phyloP scores from a whole-genome alignment of 345 rosid species.

The Eucalyptus cladocalyx region DNA sequence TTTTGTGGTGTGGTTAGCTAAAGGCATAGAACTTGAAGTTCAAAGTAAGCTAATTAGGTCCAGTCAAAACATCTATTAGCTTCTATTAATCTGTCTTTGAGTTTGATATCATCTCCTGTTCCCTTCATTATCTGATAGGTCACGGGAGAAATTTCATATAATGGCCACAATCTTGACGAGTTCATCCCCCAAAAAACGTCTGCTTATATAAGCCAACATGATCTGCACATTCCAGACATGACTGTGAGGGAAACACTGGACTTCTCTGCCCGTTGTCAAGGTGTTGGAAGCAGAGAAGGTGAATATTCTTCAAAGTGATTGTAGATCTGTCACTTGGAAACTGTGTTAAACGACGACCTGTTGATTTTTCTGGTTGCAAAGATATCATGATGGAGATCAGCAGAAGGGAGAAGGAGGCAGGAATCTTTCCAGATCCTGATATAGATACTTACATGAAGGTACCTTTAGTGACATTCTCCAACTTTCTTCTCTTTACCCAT shows the following conservation, averaged over 20 bases:
- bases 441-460: slow-evolving; percentile 42
- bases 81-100: not conserved
- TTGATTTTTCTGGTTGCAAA: not conserved
- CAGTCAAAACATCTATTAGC: not conserved
- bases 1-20: not conserved
- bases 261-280: slow-evolving; percentile 6
- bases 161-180: not conserved
- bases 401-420: slow-evolving; percentile 32
- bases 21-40: not conserved
- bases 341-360: not conserved
- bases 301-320: not conserved
- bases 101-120: not conserved
- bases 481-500: not conserved
- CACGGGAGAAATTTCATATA: slow-evolving; percentile 13
- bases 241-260: slow-evolving; percentile 7
- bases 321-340: not conserved
- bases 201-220: slow-evolving; percentile 6
- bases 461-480: not conserved
- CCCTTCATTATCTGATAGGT: slow-evolving; percentile 8
- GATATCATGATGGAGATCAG: slow-evolving; percentile 27
- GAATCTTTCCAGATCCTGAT: slow-evolving; percentile 30
- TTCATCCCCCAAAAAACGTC: not conserved
- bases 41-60: not conserved
- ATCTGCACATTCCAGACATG: slow-evolving; percentile 5
- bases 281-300: slow-evolving; percentile 25